phyloP scores from a whole-genome alignment of 768 basidiomycete genomes.

The Boletus insuetus region DNA sequence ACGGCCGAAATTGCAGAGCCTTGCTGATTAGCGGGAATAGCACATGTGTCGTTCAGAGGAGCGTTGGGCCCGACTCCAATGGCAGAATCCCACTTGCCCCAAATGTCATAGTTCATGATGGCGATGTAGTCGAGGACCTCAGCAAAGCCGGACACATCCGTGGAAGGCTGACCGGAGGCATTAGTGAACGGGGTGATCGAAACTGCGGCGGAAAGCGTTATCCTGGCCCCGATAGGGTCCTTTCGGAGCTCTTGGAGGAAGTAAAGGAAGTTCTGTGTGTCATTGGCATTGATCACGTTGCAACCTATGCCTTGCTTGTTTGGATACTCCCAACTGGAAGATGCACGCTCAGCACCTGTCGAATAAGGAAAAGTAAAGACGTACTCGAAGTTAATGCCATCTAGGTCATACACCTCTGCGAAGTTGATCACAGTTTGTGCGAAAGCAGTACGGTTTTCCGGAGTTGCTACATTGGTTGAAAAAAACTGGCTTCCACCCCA shows the following conservation, averaged over 20 bases:
- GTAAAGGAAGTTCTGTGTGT: slow-evolving; percentile 72
- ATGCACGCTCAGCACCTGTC: neutral
- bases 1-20: slow-evolving; percentile 75
- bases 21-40: slow-evolving; percentile 48
- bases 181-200: slow-evolving; percentile 63
- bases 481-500: slow-evolving; percentile 65
- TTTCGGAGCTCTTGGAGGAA: slow-evolving; percentile 70
- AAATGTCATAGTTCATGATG: slow-evolving; percentile 61
- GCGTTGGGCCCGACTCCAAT: slow-evolving; percentile 52
- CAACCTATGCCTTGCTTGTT: slow-evolving; percentile 61
- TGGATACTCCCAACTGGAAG: slow-evolving; percentile 83
- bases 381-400: slow-evolving; percentile 48
- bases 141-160: slow-evolving; percentile 71
- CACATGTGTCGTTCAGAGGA: slow-evolving; percentile 76
- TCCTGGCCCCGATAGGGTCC: slow-evolving; percentile 45
- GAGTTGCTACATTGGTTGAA: slow-evolving; percentile 55
- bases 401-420: slow-evolving; percentile 47
- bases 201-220: slow-evolving; percentile 71
- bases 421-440: slow-evolving; percentile 52
- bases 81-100: no score
- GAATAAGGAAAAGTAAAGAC: neutral
- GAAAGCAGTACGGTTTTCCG: slow-evolving; percentile 58
- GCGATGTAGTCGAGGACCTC: slow-evolving; percentile 62
- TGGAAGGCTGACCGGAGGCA: slow-evolving; percentile 54
- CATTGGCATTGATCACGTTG: slow-evolving; percentile 54